phyloP scores from a whole-genome alignment of 257 asterid genomes.

The Solanum pinnatisectum region DNA sequence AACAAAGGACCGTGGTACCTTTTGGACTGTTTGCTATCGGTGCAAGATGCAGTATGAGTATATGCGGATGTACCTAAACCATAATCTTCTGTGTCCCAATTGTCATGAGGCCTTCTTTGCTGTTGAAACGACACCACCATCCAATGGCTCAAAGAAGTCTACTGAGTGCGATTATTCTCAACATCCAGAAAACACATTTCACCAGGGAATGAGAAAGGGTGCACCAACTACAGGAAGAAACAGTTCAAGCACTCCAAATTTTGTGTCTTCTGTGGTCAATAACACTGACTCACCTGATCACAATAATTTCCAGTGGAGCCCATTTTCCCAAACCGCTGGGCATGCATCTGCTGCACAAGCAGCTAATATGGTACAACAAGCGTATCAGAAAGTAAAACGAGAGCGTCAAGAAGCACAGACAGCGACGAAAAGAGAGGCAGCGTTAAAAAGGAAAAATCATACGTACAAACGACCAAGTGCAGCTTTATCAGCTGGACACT shows the following conservation, averaged over 20 bases:
- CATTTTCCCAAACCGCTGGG: constrained; percentile 43
- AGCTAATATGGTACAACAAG: constrained; percentile 65
- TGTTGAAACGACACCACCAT: constrained; percentile 49
- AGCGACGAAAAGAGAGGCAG: constrained; percentile 50
- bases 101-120: constrained; percentile 76
- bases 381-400: constrained; percentile 63
- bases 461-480: constrained; percentile 34
- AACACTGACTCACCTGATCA: not conserved
- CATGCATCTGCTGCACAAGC: constrained; percentile 52
- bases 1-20: constrained; percentile 40
- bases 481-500: constrained; percentile 15
- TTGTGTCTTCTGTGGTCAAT: constrained; percentile 1
- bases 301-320: constrained; percentile 50
- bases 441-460: constrained; percentile 27
- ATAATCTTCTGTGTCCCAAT: constrained; percentile 71
- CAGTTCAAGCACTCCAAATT: constrained; percentile 13
- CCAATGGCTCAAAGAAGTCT: constrained; percentile 23
- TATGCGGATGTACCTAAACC: constrained; percentile 61
- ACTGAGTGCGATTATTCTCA: constrained; percentile 13
- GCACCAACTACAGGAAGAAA: constrained; percentile 10
- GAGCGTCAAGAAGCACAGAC: constrained; percentile 68
- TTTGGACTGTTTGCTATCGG: constrained; percentile 72
- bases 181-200: constrained; percentile 16
- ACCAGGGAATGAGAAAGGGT: constrained; percentile 7
- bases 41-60: constrained; percentile 80